A percentile compares a stretch with the other conserved stretches of the same genome.
These are phyloP conservation scores for Ustilago crameri DNA, from an alignment of 1,284 basidiomycete species.

Conservation along the genomic window DNA sequence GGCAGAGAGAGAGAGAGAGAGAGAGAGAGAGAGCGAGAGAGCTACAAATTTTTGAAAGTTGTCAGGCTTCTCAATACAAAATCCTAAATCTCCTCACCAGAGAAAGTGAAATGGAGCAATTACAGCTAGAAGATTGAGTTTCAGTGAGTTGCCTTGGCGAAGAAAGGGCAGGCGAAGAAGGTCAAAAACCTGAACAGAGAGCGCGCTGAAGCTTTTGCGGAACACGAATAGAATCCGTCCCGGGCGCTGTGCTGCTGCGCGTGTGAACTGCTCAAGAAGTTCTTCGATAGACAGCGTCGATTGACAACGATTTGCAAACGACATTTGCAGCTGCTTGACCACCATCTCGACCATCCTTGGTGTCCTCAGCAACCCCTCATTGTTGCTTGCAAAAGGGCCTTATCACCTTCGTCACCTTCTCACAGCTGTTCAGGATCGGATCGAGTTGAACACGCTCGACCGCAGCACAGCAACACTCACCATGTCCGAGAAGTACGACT, in stretches of 20 bases:
- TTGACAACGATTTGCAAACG: conserved; percentile 7
- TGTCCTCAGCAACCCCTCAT: conserved; percentile 34
- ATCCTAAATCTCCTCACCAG: not conserved
- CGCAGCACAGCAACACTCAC: conserved; percentile 6
- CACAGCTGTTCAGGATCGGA: conserved; percentile 2
- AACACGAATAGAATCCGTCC: not conserved
- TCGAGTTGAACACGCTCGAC: conserved; percentile 12
- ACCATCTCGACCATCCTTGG: conserved; percentile 42
- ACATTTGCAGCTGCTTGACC: conserved; percentile 9
- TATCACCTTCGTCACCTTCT: not conserved
- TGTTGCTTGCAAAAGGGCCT: conserved; percentile 35
- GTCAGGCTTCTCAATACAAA: conserved; percentile 9
- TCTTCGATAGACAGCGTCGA: conserved; percentile 7
- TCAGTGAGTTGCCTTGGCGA: conserved; percentile 10
- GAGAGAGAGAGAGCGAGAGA: no score
- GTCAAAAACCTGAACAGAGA: conserved; percentile 9
- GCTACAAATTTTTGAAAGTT: conserved; percentile 10
- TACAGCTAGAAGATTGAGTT: not conserved
- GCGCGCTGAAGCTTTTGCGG: conserved; percentile 8
- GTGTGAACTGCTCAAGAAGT: conserved; percentile 13
- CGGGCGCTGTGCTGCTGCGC: not conserved
- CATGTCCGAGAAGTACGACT: conserved; percentile 74
- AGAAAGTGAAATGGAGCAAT: not conserved
- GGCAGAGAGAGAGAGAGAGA: no score
- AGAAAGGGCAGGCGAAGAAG: conserved; percentile 18